phyloP scores from a whole-genome alignment of 352 stramenopile genomes.

The Plasmopara muralis region DNA sequence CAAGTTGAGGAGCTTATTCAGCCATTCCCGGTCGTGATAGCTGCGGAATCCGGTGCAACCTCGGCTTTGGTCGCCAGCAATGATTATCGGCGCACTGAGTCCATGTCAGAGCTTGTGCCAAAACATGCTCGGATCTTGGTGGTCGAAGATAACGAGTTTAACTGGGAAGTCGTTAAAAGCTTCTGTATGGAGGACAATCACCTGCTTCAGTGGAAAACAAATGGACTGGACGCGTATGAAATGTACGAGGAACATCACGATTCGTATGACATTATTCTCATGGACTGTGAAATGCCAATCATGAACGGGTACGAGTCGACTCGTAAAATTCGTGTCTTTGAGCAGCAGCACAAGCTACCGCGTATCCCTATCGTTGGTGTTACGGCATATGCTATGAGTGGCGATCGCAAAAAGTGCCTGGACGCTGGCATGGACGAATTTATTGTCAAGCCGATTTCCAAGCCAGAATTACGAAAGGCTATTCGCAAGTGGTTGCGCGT shows the following conservation, averaged over 20 bases:
- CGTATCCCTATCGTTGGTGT: slow-evolving; percentile 78
- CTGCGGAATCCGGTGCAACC: slow-evolving; percentile 12
- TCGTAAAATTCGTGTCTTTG: slow-evolving; percentile 61
- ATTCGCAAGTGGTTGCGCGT: slow-evolving; percentile 80
- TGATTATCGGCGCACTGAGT: slow-evolving; percentile 16
- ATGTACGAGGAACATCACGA: slow-evolving; percentile 75
- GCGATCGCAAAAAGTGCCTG: slow-evolving; percentile 75
- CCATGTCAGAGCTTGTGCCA: slow-evolving; percentile 34
- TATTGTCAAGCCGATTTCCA: slow-evolving; percentile 81
- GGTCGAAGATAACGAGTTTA: slow-evolving; percentile 88
- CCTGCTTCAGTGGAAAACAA: slow-evolving; percentile 75
- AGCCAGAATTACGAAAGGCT: slow-evolving; percentile 49
- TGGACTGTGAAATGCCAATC: slow-evolving; percentile 86
- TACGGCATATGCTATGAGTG: slow-evolving; percentile 83
- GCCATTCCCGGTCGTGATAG: slow-evolving; percentile 38
- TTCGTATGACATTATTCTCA: slow-evolving; percentile 71
- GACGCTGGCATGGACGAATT: slow-evolving; percentile 84
- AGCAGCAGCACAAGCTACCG: slow-evolving; percentile 52
- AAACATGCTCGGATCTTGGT: slow-evolving; percentile 73
- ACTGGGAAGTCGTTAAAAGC: slow-evolving; percentile 87
- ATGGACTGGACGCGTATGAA: slow-evolving; percentile 58
- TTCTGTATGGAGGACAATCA: slow-evolving; percentile 81
- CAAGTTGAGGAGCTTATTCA: slow-evolving; percentile 40
- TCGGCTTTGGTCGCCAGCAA: slow-evolving; percentile 11
- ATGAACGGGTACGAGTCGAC: slow-evolving; percentile 81